Percentiles rank a stretch among this genome's conserved stretches.
These are phyloP conservation scores for Atractiella rhizophila DNA, from an alignment of 768 basidiomycete species.

Conservation along the genomic window DNA sequence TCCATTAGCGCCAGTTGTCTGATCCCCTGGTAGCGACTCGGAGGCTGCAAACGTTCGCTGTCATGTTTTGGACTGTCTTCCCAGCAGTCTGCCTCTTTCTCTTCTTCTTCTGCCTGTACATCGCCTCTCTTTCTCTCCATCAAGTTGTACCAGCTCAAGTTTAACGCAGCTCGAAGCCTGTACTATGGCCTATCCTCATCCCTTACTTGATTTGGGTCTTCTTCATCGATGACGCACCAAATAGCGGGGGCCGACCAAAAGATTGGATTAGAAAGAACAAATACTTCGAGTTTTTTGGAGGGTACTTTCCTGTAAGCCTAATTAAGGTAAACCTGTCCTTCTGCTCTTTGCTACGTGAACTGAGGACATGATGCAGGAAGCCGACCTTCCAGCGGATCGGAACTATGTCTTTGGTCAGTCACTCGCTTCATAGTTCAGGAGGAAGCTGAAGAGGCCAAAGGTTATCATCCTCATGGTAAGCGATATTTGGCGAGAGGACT, in stretches of 20 bases:
- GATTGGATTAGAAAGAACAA: slow-evolving; percentile 43
- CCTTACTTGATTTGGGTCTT: slow-evolving; percentile 54
- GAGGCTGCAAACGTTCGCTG: slow-evolving; percentile 64
- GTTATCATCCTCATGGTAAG: slow-evolving; percentile 89
- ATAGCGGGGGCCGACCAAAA: slow-evolving; percentile 41
- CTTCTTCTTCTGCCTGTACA: slow-evolving; percentile 65
- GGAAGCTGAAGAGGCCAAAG: background rate
- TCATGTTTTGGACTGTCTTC: slow-evolving; percentile 65
- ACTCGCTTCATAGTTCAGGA: background rate
- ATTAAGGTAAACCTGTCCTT: slow-evolving; percentile 1
- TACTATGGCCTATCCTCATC: slow-evolving; percentile 59
- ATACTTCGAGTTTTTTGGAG: slow-evolving; percentile 76
- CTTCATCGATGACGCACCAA: slow-evolving; percentile 51
- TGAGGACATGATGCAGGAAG: slow-evolving; percentile 57
- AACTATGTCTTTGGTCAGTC: slow-evolving; percentile 57
- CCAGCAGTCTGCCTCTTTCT: slow-evolving; percentile 39
- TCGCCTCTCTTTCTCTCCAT: slow-evolving; percentile 7
- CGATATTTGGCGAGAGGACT: background rate
- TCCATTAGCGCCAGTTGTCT: background rate
- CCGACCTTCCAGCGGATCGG: slow-evolving; percentile 66
- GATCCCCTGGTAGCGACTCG: slow-evolving; percentile 20
- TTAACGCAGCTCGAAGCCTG: slow-evolving; percentile 47
- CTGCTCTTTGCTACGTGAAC: no score
- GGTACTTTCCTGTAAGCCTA: slow-evolving; percentile 20
- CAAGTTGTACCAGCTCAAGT: background rate